Evolutionary conservation across 106 monocot genomes (phyloP).

Genomic region (Alisma plantagoaquatica): DNA sequence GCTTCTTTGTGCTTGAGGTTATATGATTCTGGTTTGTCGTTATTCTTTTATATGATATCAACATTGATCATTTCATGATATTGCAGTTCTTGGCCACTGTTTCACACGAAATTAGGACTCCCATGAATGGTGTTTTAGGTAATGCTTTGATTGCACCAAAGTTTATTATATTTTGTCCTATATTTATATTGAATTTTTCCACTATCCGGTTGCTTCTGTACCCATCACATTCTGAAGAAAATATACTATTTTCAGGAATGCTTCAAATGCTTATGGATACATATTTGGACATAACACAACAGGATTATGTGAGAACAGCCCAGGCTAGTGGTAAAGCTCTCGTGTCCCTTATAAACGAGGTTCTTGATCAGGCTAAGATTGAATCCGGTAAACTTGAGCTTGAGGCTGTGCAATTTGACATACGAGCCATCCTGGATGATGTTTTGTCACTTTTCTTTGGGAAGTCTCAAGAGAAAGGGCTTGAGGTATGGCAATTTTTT

Average conservation of each 20-base stretch:
- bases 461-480: slow-evolving; percentile 92
- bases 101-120: slow-evolving; percentile 99
- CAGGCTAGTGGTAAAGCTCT: slow-evolving; percentile 96
- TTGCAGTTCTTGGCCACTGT: slow-evolving; percentile 97
- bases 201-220: background rate
- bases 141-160: no score
- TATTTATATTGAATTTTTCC: background rate
- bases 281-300: slow-evolving; percentile 80
- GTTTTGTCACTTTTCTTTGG: slow-evolving; percentile 85
- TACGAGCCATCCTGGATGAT: slow-evolving; percentile 81
- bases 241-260: slow-evolving; percentile 55
- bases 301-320: slow-evolving; percentile 96
- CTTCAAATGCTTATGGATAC: slow-evolving; percentile 99
- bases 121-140: slow-evolving; percentile 99
- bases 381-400: slow-evolving; percentile 99
- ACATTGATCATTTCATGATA: background rate
- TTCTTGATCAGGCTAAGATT: slow-evolving; percentile 97
- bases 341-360: slow-evolving; percentile 94
- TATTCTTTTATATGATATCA: background rate
- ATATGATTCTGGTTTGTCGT: background rate
- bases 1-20: background rate
- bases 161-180: no score
- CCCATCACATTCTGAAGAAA: background rate
- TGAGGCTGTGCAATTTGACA: slow-evolving; percentile 81
- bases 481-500: slow-evolving; percentile 55